Base-by-base conservation (phyloP, 176 grass and related monocot genomes). In the Tuctoria greenei region DNA sequence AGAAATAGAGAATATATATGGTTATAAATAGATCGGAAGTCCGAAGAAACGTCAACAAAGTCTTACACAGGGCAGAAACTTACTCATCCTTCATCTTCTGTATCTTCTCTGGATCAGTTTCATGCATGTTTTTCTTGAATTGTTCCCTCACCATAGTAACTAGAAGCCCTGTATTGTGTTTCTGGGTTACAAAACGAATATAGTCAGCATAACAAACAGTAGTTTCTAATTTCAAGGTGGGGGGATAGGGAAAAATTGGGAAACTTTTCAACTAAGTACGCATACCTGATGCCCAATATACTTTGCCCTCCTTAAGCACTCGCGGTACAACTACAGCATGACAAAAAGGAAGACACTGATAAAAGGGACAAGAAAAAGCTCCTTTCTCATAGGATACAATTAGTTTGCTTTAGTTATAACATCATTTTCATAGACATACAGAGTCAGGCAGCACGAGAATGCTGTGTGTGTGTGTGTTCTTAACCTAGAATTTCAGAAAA, bases 71-170 rank as follows among this genome's bases (percentile, higher is more conserved):
- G 63, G 12, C 24, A 83, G 50, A 42, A 79, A 78, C 95, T 82
- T 85, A 99, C 95, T 95, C 89, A 57, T 95, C 91, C 69, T 99
- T 99, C 73, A 99, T 85, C 61, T 92, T 92, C 64, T 92, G 89
- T 88, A 99, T 99, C 82, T 99, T 99, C 76, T 95, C 89, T 31
- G 89, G 87, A 80, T 95, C 87, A 82, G 91, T 99, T 90, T 99
- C 95, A 70, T 90, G 81, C 89, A 92, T 92, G 56, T 99, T 83
- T 83, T 89, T 99, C 83, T 88, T 99, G 69, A 99, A 99, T 57
- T 99, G 95, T 61, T 94, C 68, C 61, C 95, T 92, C 23, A 99
- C 95, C 91, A 99, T 99, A 45, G 80, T 80, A 80, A 99, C 82
- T 28, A 99, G 73, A 79, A 90, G 85, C 60, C 78, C 87, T 66